Evolutionary conservation across 257 asterid species (phyloP).

Genomic region (Solanum pinnatisectum): DNA sequence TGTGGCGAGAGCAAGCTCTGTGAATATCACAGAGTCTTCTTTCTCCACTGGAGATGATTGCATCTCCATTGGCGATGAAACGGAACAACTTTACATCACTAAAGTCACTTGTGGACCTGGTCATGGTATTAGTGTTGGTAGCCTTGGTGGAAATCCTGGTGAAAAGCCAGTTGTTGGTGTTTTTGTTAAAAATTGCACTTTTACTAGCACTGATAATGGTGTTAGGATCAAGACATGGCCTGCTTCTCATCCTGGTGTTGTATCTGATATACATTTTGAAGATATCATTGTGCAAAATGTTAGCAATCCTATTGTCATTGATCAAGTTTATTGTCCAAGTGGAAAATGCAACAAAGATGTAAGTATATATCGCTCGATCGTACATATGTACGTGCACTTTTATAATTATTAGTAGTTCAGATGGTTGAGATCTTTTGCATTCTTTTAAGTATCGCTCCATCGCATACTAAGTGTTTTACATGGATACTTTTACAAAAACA

Average conservation of each 20-base stretch:
- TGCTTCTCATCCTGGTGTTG: constrained; percentile 3
- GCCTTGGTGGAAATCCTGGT: constrained; percentile 15
- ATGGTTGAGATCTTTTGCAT: neutral
- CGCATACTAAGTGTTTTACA: neutral
- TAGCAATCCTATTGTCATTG: constrained; percentile 16
- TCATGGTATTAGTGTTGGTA: constrained; percentile 31
- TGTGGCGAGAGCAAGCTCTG: constrained; percentile 4
- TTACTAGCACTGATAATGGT: constrained; percentile 17
- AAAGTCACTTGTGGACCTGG: constrained; percentile 30
- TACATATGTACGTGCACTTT: neutral
- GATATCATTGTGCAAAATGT: constrained; percentile 22
- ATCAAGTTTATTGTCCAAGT: constrained; percentile 23
- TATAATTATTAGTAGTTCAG: neutral
- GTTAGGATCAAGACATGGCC: constrained; percentile 30
- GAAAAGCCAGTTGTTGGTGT: constrained; percentile 20
- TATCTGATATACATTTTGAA: constrained; percentile 11
- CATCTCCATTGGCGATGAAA: constrained; percentile 25
- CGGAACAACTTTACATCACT: constrained; percentile 8
- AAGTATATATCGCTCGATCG: neutral
- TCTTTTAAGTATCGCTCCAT: too few species aligned
- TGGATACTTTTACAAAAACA: neutral
- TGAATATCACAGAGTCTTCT: constrained; percentile 8
- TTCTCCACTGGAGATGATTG: constrained; percentile 33
- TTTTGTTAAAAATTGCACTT: constrained; percentile 12
- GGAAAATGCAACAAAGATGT: constrained; percentile 9